Evolutionary conservation across 345 rosid species (phyloP), one percentile per base, ranked within the genome.

Genomic region (Populus euphratica): DNA sequence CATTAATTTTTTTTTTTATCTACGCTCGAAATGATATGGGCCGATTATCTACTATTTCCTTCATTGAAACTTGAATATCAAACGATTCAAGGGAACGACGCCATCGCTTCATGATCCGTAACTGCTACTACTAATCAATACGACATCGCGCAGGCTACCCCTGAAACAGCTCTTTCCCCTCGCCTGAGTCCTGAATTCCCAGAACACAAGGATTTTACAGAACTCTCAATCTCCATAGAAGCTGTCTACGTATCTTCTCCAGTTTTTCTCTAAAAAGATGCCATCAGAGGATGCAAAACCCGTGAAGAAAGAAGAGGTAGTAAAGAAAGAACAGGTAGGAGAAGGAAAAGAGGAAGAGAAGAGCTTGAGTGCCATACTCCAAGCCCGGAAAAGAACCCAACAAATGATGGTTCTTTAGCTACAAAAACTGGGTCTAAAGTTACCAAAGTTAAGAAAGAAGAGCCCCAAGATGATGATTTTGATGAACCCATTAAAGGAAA

Each of bases 241-340:
- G 64, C 50, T 21, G 23, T 16, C 43, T 52, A 9, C 0, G 0
- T 64, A 23, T 23, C n/a, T 20, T 35, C 31, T 73, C 11, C n/a
- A 23, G 25, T 2, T 61, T n/a, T 18, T 44, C 35, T 52, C 12
- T 47, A 12, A 6, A 43, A 83, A 76, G 73, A 94, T 92, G 98
- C 85, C 92, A 35, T 86, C 90, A 1, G 91, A 87, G 77, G 93
- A 90, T 68, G 74, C 87, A 9, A 87, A 84, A 75, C 41, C 86
- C 44, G 43, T 78, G 83, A 85, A 84, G 77, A 29, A 27, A 41
- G 77, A 39, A 21, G 68, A 76, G 59, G 83, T 75, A 72, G 80
- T 10, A 59, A 59, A 23, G 25, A 59, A 56, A 59, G 27, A n/a
- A n/a, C 27, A 72, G 39, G 79, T 27, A 76, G 79, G 29, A 23